These are phyloP conservation scores for Boletellus ananas DNA, from an alignment of 768 basidiomycete species.

Conservation along the genomic window DNA sequence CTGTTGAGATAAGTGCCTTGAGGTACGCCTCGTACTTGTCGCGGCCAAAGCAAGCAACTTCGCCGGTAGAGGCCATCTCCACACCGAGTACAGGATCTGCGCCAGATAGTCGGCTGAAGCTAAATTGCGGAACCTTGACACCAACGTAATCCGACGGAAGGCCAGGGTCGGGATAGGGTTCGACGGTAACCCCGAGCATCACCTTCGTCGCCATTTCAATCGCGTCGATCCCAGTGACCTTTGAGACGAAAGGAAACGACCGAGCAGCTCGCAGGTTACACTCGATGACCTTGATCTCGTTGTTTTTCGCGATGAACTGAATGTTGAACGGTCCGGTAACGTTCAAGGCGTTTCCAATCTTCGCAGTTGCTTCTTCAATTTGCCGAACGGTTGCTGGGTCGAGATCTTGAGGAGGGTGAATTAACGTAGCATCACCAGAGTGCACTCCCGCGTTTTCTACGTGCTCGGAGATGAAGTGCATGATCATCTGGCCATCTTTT, in stretches of 20 bases:
- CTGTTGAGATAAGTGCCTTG: constrained; percentile 95
- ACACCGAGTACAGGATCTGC: constrained; percentile 98
- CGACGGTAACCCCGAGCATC: constrained; percentile 89
- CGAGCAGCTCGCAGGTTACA: constrained; percentile 97
- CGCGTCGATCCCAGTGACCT: constrained; percentile 95
- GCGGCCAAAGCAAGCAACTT: constrained; percentile 96
- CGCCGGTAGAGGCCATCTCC: constrained; percentile 99
- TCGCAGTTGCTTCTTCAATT: constrained; percentile 94
- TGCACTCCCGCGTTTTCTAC: constrained; percentile 99
- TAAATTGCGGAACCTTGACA: constrained; percentile 99
- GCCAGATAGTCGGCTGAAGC: constrained; percentile 92
- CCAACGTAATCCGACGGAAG: constrained; percentile 94
- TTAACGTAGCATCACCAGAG: constrained; percentile 97
- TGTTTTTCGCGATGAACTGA: constrained; percentile 99
- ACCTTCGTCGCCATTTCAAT: constrained; percentile 99
- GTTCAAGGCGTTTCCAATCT: constrained; percentile 96
- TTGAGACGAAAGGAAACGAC: constrained; percentile 98
- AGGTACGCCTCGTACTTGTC: constrained; percentile 99
- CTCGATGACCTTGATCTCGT: constrained; percentile 99
- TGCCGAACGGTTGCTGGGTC: constrained; percentile 95
- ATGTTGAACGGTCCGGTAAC: constrained; percentile 99
- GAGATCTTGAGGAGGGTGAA: constrained; percentile 96
- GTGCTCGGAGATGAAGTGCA: constrained; percentile 99
- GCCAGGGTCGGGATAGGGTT: constrained; percentile 84
- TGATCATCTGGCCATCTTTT: constrained; percentile 94